Conservation (phyloP, 2,329 filamentous ascomycete genomes). For the Colletotrichum sp. region DNA sequence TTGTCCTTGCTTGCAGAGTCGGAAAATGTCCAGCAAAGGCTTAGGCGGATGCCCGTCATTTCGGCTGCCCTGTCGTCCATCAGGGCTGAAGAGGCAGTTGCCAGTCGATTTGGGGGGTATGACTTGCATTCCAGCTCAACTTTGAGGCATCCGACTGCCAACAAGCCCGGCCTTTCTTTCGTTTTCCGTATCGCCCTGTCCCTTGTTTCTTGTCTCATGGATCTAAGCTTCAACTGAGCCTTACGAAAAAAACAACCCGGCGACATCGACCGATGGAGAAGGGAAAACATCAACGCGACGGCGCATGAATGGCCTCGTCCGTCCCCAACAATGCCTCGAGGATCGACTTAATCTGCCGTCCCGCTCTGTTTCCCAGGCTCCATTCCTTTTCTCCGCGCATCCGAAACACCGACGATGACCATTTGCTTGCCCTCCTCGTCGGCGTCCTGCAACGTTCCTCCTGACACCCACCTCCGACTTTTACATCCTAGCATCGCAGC, state of each 20-base stretch:
- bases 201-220: not conserved
- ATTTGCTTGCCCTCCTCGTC: not conserved
- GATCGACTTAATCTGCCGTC: not conserved
- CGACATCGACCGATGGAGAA: not conserved
- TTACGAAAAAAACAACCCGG: constrained; percentile 2
- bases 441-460: constrained; percentile 3
- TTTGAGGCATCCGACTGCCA: not conserved
- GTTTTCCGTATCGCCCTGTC: not conserved
- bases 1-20: not conserved
- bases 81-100: not conserved
- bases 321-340: not conserved
- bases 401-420: not conserved
- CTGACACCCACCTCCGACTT: not conserved
- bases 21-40: not conserved
- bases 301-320: not conserved
- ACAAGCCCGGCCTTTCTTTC: not conserved
- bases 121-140: not conserved
- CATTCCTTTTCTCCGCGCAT: not conserved
- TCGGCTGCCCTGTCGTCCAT: not conserved
- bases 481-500: not conserved
- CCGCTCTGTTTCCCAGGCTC: not conserved
- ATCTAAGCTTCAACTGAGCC: not conserved
- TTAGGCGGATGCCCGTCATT: not conserved
- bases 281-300: not conserved
- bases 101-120: not conserved